A percentile compares a stretch with the other conserved stretches of the same genome.
Evolutionary conservation across 805 yeast species (phyloP).

Genomic region (Teunomyces barrocoloradensis): DNA sequence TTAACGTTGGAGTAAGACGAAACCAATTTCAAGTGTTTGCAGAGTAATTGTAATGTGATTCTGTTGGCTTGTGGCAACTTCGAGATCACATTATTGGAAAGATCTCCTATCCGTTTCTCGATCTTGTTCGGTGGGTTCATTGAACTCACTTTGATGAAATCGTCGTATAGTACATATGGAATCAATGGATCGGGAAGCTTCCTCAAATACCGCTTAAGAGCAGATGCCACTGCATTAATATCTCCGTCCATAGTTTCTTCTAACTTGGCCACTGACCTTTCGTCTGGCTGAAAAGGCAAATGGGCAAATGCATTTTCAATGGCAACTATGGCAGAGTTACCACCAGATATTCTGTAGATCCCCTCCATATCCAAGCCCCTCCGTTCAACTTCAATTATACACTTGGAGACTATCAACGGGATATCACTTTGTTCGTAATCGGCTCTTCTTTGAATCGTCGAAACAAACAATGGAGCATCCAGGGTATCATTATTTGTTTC

Average conservation of each 20-base stretch:
- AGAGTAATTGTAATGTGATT: constrained; percentile 51
- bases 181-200: constrained; percentile 83
- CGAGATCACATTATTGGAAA: constrained; percentile 43
- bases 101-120: constrained; percentile 36
- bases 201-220: constrained; percentile 83
- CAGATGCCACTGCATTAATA: constrained; percentile 81
- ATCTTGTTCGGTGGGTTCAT: constrained; percentile 18
- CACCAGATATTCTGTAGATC: constrained; percentile 86
- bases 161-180: constrained; percentile 65
- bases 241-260: constrained; percentile 55
- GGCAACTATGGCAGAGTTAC: constrained; percentile 61
- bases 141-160: constrained; percentile 55
- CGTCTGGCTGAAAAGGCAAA: constrained; percentile 28
- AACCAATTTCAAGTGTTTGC: constrained; percentile 65
- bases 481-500: constrained; percentile 8
- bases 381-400: constrained; percentile 73
- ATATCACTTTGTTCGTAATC: constrained; percentile 57
- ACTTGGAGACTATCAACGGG: constrained; percentile 70
- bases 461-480: constrained; percentile 38
- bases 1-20: constrained; percentile 53
- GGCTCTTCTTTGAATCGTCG: constrained; percentile 63
- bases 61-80: constrained; percentile 68
- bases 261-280: constrained; percentile 28
- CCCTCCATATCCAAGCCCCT: constrained; percentile 82
- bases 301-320: constrained; percentile 41